A percentile compares a stretch with the other conserved stretches of the same genome.
Evolutionary conservation across 2,329 filamentous ascomycete species (phyloP).

Genomic region (Aspergillus phoenicis): DNA sequence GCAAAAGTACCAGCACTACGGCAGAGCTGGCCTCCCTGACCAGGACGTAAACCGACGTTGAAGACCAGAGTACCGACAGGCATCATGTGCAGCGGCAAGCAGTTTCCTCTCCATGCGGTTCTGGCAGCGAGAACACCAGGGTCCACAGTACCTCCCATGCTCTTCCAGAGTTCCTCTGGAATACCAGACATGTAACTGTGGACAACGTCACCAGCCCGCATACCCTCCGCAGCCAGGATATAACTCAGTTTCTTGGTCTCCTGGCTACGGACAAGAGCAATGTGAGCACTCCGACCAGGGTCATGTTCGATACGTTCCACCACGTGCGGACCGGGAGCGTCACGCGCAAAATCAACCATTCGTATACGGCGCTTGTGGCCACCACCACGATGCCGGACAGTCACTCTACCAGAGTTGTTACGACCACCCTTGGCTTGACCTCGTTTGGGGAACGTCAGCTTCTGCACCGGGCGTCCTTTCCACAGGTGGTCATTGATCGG

Average conservation of each 20-base stretch:
- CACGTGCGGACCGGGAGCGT: constrained; percentile 75
- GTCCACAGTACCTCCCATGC: constrained; percentile 91
- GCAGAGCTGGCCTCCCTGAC: constrained; percentile 83
- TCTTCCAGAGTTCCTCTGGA: constrained; percentile 79
- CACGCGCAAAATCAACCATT: constrained; percentile 84
- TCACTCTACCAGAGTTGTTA: constrained; percentile 83
- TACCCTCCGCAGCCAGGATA: constrained; percentile 91
- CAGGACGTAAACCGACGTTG: constrained; percentile 76
- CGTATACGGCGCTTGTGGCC: constrained; percentile 90
- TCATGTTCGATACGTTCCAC: constrained; percentile 97
- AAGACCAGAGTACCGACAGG: constrained; percentile 91
- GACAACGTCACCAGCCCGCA: constrained; percentile 86
- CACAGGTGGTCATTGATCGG: constrained; percentile 96
- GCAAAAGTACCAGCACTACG: constrained; percentile 92
- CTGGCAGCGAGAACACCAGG: constrained; percentile 93
- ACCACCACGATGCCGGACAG: constrained; percentile 87
- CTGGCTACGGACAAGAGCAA: constrained; percentile 79
- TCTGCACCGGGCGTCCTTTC: constrained; percentile 83
- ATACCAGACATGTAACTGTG: constrained; percentile 92
- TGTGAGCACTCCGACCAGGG: constrained; percentile 87
- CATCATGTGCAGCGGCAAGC: constrained; percentile 91
- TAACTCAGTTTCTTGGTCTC: constrained; percentile 78
- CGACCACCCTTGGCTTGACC: constrained; percentile 90
- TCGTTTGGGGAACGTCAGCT: constrained; percentile 87
- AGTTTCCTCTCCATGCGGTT: constrained; percentile 93